Base-by-base conservation (phyloP, 768 basidiomycete genomes). In the Phylloporus scabripes region DNA sequence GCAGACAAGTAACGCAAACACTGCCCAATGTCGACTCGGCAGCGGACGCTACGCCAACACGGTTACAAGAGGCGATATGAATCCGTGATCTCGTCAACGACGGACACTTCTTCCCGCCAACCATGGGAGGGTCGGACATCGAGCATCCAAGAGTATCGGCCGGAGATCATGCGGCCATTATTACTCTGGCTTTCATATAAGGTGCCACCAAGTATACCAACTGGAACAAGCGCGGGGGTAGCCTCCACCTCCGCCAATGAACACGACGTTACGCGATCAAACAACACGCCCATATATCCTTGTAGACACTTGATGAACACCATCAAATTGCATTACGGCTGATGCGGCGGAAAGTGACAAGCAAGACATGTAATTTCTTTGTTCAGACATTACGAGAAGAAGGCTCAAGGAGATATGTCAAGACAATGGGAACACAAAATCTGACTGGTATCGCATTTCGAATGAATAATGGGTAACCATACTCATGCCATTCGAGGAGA, bases 341-440 rank as follows among this genome's bases (percentile, higher is more conserved):
- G n/a, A 41, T n/a, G 40, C 15, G n/a, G 7, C 5, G 10, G 15
- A 7, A 20, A 20, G 18, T 12, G 28, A 42, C 42, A 4, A 44
- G 18, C 8, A 14, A 21, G 14, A 23, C 21, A 23, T 33, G 33
- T 21, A 29, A 37, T 37, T 49, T 32, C 24, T 39, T 36, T 24
- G n/a, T 40, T 1, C 17, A 36, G 42, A 50, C 10, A 49, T 37
- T 45, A 55, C 42, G 28, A 29, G 9, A 26, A 51, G 18, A 10
- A 34, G 34, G 38, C 14, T n/a, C 7, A 26, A 29, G 1, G 11
- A 29, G 9, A 28, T 14, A 39, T 32, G 42, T 45, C 38, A 34
- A 49, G 26, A 40, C 9, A 4, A 48, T 7, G 45, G 32, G 26
- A 45, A 42, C 43, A 14, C 11, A 33, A n/a, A 24, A 51, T 38